These are phyloP conservation scores for Fusarium sarcochroum DNA, from an alignment of 2,329 filamentous ascomycete genomes.

Conservation along the genomic window DNA sequence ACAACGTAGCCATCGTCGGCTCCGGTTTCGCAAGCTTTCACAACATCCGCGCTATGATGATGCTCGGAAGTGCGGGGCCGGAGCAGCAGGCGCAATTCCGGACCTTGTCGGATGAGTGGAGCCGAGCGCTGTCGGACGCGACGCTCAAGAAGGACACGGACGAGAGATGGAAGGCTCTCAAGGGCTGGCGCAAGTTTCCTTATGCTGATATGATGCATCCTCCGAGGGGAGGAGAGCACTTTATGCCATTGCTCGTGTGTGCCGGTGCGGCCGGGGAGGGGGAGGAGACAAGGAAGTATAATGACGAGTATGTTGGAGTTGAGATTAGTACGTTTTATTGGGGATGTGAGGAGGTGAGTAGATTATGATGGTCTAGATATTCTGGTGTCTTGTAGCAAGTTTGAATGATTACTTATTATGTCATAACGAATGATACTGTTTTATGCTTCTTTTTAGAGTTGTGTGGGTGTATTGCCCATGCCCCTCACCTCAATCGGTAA, in stretches of 20 bases:
- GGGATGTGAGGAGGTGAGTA: conserved; percentile 52
- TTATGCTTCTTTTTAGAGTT: conserved; percentile 30
- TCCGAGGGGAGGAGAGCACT: conserved; percentile 67
- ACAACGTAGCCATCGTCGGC: conserved; percentile 71
- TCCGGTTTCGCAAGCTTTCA: conserved; percentile 72
- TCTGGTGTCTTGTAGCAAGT: not conserved
- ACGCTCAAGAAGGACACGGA: conserved; percentile 51
- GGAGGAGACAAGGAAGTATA: conserved; percentile 60
- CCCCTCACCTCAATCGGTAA: conserved; percentile 17
- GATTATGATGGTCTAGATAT: conserved; percentile 7
- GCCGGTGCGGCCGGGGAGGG: conserved; percentile 64
- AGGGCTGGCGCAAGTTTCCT: conserved; percentile 63
- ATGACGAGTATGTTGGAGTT: conserved; percentile 64
- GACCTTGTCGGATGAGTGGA: conserved; percentile 59
- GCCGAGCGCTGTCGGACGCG: conserved; percentile 59
- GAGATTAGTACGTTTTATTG: conserved; percentile 71
- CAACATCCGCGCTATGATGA: conserved; percentile 65
- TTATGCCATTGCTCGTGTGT: conserved; percentile 71
- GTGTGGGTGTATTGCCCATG: conserved; percentile 5
- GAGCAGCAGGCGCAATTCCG: conserved; percentile 45
- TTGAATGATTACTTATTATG: too few relatives aligned
- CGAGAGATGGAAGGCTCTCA: conserved; percentile 58
- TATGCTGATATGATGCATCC: conserved; percentile 69
- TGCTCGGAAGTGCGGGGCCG: conserved; percentile 47
- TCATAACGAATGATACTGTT: conserved; percentile 6